Evolutionary conservation across 805 yeast species (phyloP).

Genomic region (Myxozyma kluyveri): DNA sequence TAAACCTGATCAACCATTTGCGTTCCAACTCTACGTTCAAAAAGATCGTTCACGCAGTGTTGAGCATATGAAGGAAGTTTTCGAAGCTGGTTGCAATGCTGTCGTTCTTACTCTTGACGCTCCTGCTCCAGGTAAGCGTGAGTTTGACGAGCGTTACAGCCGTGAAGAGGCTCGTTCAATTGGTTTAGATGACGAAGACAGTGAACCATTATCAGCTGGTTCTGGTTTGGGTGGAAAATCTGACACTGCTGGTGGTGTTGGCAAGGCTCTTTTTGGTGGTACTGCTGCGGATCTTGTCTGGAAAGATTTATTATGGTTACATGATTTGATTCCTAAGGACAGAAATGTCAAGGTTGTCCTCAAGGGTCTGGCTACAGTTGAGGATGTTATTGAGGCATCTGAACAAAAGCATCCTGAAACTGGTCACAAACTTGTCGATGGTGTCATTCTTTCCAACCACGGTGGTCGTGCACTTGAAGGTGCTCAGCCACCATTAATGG

Average conservation of each 20-base stretch:
- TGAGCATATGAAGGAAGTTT: conserved; percentile 42
- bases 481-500: conserved; percentile 59
- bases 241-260: conserved; percentile 39
- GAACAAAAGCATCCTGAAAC: conserved; percentile 15
- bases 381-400: conserved; percentile 29
- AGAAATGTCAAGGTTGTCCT: conserved; percentile 21
- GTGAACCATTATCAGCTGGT: conserved; percentile 21
- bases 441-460: conserved; percentile 62
- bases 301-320: conserved; percentile 29
- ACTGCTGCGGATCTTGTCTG: conserved; percentile 31
- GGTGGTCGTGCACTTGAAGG: conserved; percentile 72
- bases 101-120: conserved; percentile 53
- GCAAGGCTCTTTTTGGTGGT: conserved; percentile 36
- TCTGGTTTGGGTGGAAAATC: conserved; percentile 29
- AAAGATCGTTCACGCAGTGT: conserved; percentile 39
- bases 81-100: conserved; percentile 44
- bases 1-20: conserved; percentile 42
- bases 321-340: conserved; percentile 26
- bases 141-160: conserved; percentile 46
- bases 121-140: conserved; percentile 52
- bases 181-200: conserved; percentile 15
- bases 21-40: conserved; percentile 52
- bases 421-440: conserved; percentile 40
- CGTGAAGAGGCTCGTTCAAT: conserved; percentile 28
- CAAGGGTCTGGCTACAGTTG: conserved; percentile 32